Evolutionary conservation across 2,329 filamentous ascomycete genomes (phyloP), one percentile per base, ranked within the genome.

Genomic region (Ploettnerulaceae sp.): DNA sequence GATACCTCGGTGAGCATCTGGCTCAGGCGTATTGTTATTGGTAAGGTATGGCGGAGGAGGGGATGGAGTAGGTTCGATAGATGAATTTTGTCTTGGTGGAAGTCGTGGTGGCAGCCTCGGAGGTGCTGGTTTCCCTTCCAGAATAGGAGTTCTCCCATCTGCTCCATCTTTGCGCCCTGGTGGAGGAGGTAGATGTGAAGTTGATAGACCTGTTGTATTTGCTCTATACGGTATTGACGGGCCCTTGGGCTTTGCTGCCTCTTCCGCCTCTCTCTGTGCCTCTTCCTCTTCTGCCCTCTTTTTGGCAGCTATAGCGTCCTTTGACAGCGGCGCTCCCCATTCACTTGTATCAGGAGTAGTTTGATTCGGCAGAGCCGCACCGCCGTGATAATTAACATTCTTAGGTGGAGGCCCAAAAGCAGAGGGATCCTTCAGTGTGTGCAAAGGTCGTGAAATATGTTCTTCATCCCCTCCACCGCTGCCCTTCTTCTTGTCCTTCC

Each of bases 351-450:
- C 56, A 2, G 61, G 60, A 7, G 59, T 59, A n/a, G 51, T 57
- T 48, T 57, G 49, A 41, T 58, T 58, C 35, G 61, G 58, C 18
- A 58, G 36, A 38, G 57, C 57, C 24, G 57, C 55, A 34, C 49
- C 55, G 14, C 62, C 62, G 49, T 64, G 55, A 43, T 59, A 61
- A 28, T 59, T 58, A 25, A 61, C 47, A 45, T 64, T 76, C 61
- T 79, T 86, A 1, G 83, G 83, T 31, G 83, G 83, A 26, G 82
- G 81, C 1, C 74, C 82, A 62, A 86, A 86, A 2, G 75, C 71
- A 1, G 73, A 60, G 2, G 81, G 83, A 58, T 87, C 82, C 65
- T 76, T 81, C 15, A 86, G 64, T 2, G 74, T 71, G 1, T 75
- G 70, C 9, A 86, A 63, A 12, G 83, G 82, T 36, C 70, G 69